Evolutionary conservation across 1,139 yeast species (phyloP).

Genomic region (Sugiyamaella castrensis): DNA sequence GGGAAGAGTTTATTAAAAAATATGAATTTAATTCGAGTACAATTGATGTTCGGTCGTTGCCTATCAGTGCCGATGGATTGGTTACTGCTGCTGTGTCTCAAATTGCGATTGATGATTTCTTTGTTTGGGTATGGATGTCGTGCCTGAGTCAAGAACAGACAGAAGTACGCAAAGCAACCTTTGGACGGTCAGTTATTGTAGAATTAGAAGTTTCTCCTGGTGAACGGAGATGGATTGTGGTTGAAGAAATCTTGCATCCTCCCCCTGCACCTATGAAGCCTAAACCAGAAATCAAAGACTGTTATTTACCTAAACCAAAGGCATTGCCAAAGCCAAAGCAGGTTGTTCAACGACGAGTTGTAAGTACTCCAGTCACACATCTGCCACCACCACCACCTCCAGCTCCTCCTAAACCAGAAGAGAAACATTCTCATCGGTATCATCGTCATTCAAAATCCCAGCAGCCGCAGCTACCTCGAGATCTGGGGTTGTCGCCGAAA

Average conservation of each 20-base stretch:
- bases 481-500: slow-evolving; percentile 3
- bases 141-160: slow-evolving; percentile 76
- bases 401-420: slow-evolving; percentile 5
- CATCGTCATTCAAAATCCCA: slow-evolving; percentile 5
- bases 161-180: slow-evolving; percentile 56
- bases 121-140: slow-evolving; percentile 89
- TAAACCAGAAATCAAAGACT: slow-evolving; percentile 15
- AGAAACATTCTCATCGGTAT: slow-evolving; percentile 17
- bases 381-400: slow-evolving; percentile 8
- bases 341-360: slow-evolving; percentile 18
- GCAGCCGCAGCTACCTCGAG: slow-evolving; percentile 4
- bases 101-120: slow-evolving; percentile 78
- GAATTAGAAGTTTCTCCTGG: slow-evolving; percentile 49
- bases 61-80: slow-evolving; percentile 20
- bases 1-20: slow-evolving; percentile 19
- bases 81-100: slow-evolving; percentile 56
- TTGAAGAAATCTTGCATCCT: slow-evolving; percentile 52
- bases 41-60: slow-evolving; percentile 3
- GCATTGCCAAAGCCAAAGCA: not conserved
- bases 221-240: slow-evolving; percentile 71
- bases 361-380: slow-evolving; percentile 19
- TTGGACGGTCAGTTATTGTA: slow-evolving; percentile 76
- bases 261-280: slow-evolving; percentile 28
- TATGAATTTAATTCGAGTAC: slow-evolving; percentile 10
- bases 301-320: slow-evolving; percentile 17